Evolutionary conservation across 2,329 filamentous ascomycete genomes (phyloP), one percentile per base, ranked within the genome.

Genomic region (Coniella lustricola): DNA sequence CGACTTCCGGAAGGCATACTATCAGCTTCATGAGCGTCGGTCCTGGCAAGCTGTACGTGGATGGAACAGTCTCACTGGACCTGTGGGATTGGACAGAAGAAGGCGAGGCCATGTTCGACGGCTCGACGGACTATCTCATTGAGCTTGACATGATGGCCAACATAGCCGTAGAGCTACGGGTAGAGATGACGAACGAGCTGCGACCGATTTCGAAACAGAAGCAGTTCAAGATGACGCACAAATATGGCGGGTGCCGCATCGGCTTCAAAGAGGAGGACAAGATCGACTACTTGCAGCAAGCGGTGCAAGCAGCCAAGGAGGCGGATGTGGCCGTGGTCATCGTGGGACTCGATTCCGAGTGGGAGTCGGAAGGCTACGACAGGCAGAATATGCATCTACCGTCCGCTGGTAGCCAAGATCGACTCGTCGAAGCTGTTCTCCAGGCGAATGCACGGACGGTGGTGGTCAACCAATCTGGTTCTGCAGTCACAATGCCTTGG

Each of bases 321-420:
- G 79, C 81, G 0, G 83, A 87, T 57, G 79, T 85, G 13, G 84
- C 83, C 2, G 68, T 88, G 7, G 73, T 88, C 1, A 74, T 87
- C 42, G 77, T 85, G 9, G 84, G 84, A 1, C 70, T 87, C 1
- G 84, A 87, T 60, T 78, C 78, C 5, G 84, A 88, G 61, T 88
- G 83, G 83, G 84, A 88, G 60, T 85, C 82, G 2, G 84, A 87
- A 62, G 84, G 84, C 1, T 85, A 85, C 51, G 84, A 87, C 59
- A 75, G 83, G 40, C 67, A 72, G 48, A 77, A 70, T 48, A 79
- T 82, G 75, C 76, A 80, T 53, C 67, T 84, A 4, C 79, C 80
- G 32, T 67, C 66, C 22, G 67, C 75, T 52, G 76, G 70, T 38
- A 76, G 68, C 60, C 77, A 82, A 57, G 82, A 87, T 59, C 73